Evolutionary conservation across 176 grass and related monocot species (phyloP).

Genomic region (Triticum timopheevii): DNA sequence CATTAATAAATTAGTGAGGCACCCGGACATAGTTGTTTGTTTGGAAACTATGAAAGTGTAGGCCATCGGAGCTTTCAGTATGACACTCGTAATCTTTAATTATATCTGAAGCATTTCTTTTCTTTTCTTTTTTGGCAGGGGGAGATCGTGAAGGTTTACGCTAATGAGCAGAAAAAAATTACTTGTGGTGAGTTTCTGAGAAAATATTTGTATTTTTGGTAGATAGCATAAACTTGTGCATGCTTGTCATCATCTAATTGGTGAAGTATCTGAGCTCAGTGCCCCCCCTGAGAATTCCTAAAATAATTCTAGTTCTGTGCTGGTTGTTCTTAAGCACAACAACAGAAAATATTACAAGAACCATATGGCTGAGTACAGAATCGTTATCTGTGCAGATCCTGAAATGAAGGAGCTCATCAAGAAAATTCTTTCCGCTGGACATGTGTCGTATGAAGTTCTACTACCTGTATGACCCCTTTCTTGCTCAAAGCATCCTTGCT

Average conservation of each 20-base stretch:
- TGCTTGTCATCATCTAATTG: neutral
- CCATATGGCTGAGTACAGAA: neutral
- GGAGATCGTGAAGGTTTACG: slow-evolving; percentile 84
- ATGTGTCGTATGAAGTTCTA: slow-evolving; percentile 69
- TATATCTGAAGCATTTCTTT: neutral
- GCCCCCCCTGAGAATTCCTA: slow-evolving; percentile 6
- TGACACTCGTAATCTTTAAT: slow-evolving; percentile 13
- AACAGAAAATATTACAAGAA: neutral
- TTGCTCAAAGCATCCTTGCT: neutral
- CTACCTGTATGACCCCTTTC: slow-evolving; percentile 58
- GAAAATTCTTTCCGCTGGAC: slow-evolving; percentile 76
- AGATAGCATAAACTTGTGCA: neutral
- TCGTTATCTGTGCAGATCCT: slow-evolving; percentile 53
- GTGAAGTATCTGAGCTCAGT: slow-evolving; percentile 1
- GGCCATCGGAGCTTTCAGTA: neutral
- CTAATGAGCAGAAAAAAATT: slow-evolving; percentile 86
- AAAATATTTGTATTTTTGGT: slow-evolving; percentile 5
- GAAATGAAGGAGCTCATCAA: slow-evolving; percentile 81
- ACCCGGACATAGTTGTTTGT: neutral
- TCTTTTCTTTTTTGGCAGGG: slow-evolving; percentile 39
- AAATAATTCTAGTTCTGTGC: neutral
- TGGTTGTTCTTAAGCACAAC: neutral
- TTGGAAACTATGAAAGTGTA: slow-evolving; percentile 6
- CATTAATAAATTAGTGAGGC: neutral
- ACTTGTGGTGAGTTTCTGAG: slow-evolving; percentile 66